These are phyloP conservation scores for Metarhizium humberi DNA, from an alignment of 2,329 filamentous ascomycete genomes.

Conservation along the genomic window DNA sequence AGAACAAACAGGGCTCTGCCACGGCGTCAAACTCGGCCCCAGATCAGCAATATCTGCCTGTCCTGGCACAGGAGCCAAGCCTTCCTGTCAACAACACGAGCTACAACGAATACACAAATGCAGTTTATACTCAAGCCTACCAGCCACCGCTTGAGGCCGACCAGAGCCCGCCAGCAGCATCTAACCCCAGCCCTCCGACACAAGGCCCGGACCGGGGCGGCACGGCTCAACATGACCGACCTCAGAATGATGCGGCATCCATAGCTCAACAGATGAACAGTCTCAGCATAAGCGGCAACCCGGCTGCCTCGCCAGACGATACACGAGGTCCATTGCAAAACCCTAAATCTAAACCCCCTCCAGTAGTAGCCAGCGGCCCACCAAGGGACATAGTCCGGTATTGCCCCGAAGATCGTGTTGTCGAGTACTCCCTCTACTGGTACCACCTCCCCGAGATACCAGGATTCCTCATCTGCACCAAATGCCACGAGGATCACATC, in stretches of 20 bases:
- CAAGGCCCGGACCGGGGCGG: not conserved
- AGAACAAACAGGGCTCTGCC: not conserved
- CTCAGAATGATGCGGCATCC: not conserved
- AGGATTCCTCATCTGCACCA: constrained; percentile 28
- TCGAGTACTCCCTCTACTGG: constrained; percentile 23
- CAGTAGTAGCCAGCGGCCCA: constrained; percentile 13
- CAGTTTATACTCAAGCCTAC: not conserved
- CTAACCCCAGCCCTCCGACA: not conserved
- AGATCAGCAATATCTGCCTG: not conserved
- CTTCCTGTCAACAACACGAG: not conserved
- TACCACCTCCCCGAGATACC: constrained; percentile 18
- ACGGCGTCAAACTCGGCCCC: not conserved
- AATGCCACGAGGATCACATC: constrained; percentile 30
- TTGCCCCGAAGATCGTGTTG: constrained; percentile 18
- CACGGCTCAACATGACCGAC: not conserved
- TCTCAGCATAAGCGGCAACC: not conserved
- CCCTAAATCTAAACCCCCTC: not conserved
- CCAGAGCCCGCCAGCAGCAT: not conserved
- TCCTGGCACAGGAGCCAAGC: not conserved
- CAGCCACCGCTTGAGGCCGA: too few relatives aligned
- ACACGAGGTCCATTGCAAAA: not conserved
- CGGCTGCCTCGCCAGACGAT: not conserved
- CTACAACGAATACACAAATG: not conserved
- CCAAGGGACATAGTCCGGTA: constrained; percentile 14
- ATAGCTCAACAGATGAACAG: constrained; percentile 1